These are phyloP conservation scores for Cyberlindnera meyerae DNA, from an alignment of 805 yeast species.

Conservation along the genomic window DNA sequence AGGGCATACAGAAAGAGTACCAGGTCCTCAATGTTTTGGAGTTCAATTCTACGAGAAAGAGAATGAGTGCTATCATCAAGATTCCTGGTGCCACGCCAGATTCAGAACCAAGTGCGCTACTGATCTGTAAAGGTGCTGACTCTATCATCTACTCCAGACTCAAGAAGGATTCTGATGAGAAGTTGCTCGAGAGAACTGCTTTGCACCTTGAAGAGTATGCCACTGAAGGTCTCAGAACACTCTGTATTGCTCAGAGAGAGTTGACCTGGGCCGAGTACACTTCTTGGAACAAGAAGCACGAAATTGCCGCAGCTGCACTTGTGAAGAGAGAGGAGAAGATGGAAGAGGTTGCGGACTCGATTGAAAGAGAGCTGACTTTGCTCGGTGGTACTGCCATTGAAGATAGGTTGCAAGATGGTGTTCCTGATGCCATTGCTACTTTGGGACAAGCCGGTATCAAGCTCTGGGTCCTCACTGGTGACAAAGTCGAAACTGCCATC, in stretches of 20 bases:
- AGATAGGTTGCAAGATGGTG: conserved; percentile 80
- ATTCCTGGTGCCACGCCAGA: conserved; percentile 30
- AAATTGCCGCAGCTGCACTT: conserved; percentile 58
- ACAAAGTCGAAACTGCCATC: conserved; percentile 96
- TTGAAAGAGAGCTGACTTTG: conserved; percentile 59
- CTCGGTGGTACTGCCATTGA: conserved; percentile 88
- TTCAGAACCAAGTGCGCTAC: conserved; percentile 51
- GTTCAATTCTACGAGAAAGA: conserved; percentile 79
- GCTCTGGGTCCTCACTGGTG: conserved; percentile 91
- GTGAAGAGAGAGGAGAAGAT: conserved; percentile 65
- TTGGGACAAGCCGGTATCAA: conserved; percentile 74
- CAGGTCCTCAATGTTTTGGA: conserved; percentile 68
- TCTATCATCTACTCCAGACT: conserved; percentile 70
- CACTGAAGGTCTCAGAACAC: conserved; percentile 75
- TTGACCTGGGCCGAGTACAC: conserved; percentile 54
- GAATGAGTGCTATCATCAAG: conserved; percentile 80
- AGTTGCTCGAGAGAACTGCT: conserved; percentile 58
- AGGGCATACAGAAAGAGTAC: conserved; percentile 66
- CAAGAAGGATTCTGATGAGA: conserved; percentile 36
- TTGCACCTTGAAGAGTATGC: conserved; percentile 71
- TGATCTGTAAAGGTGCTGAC: conserved; percentile 84
- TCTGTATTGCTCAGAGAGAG: conserved; percentile 71
- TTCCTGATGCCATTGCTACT: conserved; percentile 71
- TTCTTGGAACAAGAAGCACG: conserved; percentile 59
- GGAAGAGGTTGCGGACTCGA: conserved; percentile 67